Evolutionary conservation across 2,329 filamentous ascomycete genomes (phyloP).

Genomic region (Fusarium coicis): DNA sequence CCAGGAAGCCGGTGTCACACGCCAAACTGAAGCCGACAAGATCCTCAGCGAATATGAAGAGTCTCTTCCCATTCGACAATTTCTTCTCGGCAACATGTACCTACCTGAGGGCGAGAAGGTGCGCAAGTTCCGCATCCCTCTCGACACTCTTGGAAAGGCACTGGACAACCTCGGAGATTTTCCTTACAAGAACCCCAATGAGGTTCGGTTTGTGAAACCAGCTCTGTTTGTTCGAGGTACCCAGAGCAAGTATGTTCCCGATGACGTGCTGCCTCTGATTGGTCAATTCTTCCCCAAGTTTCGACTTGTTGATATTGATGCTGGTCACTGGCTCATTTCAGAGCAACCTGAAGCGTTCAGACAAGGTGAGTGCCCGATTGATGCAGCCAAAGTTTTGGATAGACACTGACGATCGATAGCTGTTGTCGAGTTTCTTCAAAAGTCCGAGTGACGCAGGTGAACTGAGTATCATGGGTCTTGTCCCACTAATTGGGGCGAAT

Average conservation of each 20-base stretch:
- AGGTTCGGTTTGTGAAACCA: slow-evolving; percentile 76
- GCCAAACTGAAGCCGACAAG: slow-evolving; percentile 80
- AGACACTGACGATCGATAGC: slow-evolving; percentile 52
- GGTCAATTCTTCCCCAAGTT: slow-evolving; percentile 86
- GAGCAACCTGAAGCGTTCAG: slow-evolving; percentile 85
- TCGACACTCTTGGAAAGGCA: slow-evolving; percentile 73
- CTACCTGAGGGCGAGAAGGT: slow-evolving; percentile 61
- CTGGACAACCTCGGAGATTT: slow-evolving; percentile 88
- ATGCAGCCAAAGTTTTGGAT: neutral
- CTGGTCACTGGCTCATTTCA: slow-evolving; percentile 90
- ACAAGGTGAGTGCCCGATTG: slow-evolving; percentile 64
- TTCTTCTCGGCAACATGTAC: slow-evolving; percentile 87
- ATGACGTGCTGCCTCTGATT: slow-evolving; percentile 82
- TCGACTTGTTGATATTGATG: slow-evolving; percentile 76
- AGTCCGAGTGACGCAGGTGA: slow-evolving; percentile 54
- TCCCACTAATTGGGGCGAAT: slow-evolving; percentile 22
- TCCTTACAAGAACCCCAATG: slow-evolving; percentile 80
- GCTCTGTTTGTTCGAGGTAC: slow-evolving; percentile 85
- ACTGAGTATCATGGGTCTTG: neutral
- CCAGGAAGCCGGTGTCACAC: slow-evolving; percentile 73
- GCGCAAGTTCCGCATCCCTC: slow-evolving; percentile 82
- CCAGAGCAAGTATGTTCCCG: slow-evolving; percentile 80
- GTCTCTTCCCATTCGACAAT: slow-evolving; percentile 84
- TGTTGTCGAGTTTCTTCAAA: slow-evolving; percentile 71
- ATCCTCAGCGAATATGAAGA: slow-evolving; percentile 80